A percentile compares a stretch with the other conserved stretches of the same genome.
phyloP scores from a whole-genome alignment of 164 flowering plant genomes.

The Warburgia ugandensis region DNA sequence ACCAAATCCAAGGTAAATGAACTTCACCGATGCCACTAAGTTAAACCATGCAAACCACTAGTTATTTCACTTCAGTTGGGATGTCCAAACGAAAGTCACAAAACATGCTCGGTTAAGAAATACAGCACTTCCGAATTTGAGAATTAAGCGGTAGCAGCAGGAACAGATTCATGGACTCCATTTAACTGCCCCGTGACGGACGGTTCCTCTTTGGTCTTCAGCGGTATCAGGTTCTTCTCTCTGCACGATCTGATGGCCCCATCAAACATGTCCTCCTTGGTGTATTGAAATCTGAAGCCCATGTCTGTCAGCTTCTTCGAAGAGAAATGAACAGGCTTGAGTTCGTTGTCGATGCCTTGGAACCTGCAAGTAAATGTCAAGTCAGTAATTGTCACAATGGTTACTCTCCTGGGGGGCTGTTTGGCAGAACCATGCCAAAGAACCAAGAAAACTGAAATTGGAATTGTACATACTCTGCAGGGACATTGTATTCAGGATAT shows the following conservation, averaged over 20 bases:
- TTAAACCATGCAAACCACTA: too few species aligned
- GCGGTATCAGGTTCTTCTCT: constrained; percentile 54
- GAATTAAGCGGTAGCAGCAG: neutral
- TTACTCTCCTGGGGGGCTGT: neutral
- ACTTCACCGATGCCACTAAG: too few species aligned
- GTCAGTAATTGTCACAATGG: neutral
- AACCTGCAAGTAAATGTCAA: constrained; percentile 32
- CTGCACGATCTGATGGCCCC: constrained; percentile 65
- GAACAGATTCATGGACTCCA: neutral
- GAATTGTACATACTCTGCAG: constrained; percentile 33
- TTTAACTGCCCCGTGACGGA: neutral
- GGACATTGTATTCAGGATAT: constrained; percentile 64
- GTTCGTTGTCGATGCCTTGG: constrained; percentile 37
- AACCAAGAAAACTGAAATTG: neutral
- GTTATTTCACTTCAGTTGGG: too few species aligned
- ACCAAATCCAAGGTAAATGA: too few species aligned
- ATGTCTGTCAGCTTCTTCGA: constrained; percentile 52
- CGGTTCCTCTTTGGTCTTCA: constrained; percentile 1
- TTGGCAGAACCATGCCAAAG: neutral
- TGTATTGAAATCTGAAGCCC: constrained; percentile 64
- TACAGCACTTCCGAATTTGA: too few species aligned
- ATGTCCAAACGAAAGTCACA: too few species aligned
- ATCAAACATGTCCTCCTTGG: constrained; percentile 63
- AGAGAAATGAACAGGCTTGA: constrained; percentile 35
- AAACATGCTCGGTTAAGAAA: too few species aligned